phyloP scores from a whole-genome alignment of 768 basidiomycete species.

The Tricholoma terreum region DNA sequence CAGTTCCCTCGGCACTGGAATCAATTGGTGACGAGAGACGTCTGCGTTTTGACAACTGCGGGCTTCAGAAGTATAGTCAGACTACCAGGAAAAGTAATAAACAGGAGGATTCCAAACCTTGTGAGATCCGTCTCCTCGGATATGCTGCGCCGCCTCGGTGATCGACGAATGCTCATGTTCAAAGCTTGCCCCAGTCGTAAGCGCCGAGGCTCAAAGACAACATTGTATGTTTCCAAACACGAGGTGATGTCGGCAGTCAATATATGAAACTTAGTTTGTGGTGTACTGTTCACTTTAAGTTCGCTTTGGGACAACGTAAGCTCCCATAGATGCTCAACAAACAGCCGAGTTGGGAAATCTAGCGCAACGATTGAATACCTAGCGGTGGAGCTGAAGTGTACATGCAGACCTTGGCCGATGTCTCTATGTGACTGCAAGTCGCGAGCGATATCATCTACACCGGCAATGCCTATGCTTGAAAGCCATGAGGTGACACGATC shows the following conservation, averaged over 20 bases:
- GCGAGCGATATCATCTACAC: conserved; percentile 30
- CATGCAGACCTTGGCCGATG: conserved; percentile 42
- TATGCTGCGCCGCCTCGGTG: conserved; percentile 44
- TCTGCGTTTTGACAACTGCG: conserved; percentile 37
- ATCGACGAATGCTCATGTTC: conserved; percentile 41
- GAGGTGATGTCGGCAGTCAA: conserved; percentile 29
- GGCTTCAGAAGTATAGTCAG: conserved; percentile 11
- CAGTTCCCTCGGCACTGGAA: conserved; percentile 26
- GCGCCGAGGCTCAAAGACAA: conserved; percentile 29
- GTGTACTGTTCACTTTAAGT: conserved; percentile 5
- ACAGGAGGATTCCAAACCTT: conserved; percentile 31
- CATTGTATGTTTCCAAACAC: conserved; percentile 31
- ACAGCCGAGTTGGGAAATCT: conserved; percentile 48
- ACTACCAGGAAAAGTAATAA: neutral
- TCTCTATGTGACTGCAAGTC: conserved; percentile 44
- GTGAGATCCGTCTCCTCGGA: conserved; percentile 38
- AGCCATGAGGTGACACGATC: conserved; percentile 41
- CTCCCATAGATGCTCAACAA: conserved; percentile 47
- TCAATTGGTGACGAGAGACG: conserved; percentile 36
- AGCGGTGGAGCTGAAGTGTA: neutral
- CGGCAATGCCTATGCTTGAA: conserved; percentile 22
- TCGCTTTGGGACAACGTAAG: conserved; percentile 34
- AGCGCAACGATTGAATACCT: neutral
- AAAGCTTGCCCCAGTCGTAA: conserved; percentile 36
- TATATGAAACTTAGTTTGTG: conserved; percentile 23